These are phyloP conservation scores for Teunomyces pallodes DNA, from an alignment of 805 yeast genomes.

Conservation along the genomic window DNA sequence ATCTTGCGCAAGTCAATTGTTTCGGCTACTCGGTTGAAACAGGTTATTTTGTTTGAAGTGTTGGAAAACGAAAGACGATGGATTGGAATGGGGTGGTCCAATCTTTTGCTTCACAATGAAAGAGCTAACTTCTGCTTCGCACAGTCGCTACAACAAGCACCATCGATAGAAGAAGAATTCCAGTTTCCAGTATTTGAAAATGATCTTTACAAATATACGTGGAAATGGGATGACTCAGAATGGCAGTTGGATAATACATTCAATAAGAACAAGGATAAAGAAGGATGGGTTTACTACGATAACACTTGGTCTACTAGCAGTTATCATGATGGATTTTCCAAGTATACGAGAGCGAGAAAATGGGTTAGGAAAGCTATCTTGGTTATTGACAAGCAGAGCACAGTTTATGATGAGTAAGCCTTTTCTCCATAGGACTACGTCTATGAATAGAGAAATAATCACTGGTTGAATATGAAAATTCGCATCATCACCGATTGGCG, in stretches of 20 bases:
- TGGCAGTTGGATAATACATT: slow-evolving; percentile 49
- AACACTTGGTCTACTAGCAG: slow-evolving; percentile 47
- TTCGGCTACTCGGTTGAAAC: slow-evolving; percentile 44
- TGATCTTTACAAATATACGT: slow-evolving; percentile 38
- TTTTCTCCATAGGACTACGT: no score
- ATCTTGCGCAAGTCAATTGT: slow-evolving; percentile 36
- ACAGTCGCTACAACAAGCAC: slow-evolving; percentile 28
- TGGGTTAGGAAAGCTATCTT: slow-evolving; percentile 49
- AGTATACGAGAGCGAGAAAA: slow-evolving; percentile 50
- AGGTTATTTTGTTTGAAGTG: slow-evolving; percentile 48
- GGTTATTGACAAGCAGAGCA: slow-evolving; percentile 19
- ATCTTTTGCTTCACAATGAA: slow-evolving; percentile 50
- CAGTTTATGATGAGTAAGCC: slow-evolving; percentile 8
- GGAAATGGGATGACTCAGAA: slow-evolving; percentile 57
- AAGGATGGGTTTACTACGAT: slow-evolving; percentile 58
- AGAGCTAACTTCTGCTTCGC: slow-evolving; percentile 48
- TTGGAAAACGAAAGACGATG: slow-evolving; percentile 60
- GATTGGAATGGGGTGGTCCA: slow-evolving; percentile 61
- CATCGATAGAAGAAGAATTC: slow-evolving; percentile 33
- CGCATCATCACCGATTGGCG: neutral
- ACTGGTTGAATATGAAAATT: neutral
- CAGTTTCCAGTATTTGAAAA: slow-evolving; percentile 44
- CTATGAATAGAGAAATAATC: no score
- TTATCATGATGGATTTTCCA: slow-evolving; percentile 43
- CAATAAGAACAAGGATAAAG: slow-evolving; percentile 32